Evolutionary conservation across 768 basidiomycete species (phyloP).

Genomic region (Boletus tomentosulus): DNA sequence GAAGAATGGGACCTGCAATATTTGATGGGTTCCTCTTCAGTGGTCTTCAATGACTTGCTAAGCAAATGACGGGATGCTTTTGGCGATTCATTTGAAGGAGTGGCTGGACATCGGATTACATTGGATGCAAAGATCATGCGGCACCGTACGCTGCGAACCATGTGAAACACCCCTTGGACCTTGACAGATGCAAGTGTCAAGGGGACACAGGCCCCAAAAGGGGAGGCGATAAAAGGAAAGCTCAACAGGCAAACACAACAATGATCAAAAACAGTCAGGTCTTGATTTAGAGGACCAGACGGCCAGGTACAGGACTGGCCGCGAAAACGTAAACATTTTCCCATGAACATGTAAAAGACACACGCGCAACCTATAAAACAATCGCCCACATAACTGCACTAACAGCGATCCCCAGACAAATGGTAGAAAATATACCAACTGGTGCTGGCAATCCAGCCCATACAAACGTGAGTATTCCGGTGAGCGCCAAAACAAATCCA

Average conservation of each 20-base stretch:
- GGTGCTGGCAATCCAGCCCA: conserved; percentile 22
- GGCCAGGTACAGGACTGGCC: no score
- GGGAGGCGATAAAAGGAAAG: conserved; percentile 6
- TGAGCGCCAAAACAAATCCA: conserved; percentile 25
- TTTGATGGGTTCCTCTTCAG: no score
- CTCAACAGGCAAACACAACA: conserved; percentile 6
- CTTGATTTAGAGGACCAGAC: background rate
- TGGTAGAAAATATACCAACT: conserved; percentile 28
- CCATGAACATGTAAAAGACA: background rate
- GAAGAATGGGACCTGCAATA: no score
- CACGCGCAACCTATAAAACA: conserved; percentile 7
- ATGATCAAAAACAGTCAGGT: conserved; percentile 3
- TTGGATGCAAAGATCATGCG: background rate
- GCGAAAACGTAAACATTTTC: background rate
- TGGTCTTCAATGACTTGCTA: no score
- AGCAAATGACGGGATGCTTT: background rate
- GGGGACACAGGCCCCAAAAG: background rate
- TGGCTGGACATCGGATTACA: background rate
- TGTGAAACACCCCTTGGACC: background rate
- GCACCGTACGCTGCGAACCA: background rate
- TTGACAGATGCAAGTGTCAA: background rate
- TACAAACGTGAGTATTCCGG: conserved; percentile 24
- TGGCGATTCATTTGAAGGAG: background rate
- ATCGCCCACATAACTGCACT: conserved; percentile 26
- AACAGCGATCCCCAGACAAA: conserved; percentile 21